These are phyloP conservation scores for Ophiostoma sp. DNA, from an alignment of 2,329 filamentous ascomycete species.

Conservation along the genomic window DNA sequence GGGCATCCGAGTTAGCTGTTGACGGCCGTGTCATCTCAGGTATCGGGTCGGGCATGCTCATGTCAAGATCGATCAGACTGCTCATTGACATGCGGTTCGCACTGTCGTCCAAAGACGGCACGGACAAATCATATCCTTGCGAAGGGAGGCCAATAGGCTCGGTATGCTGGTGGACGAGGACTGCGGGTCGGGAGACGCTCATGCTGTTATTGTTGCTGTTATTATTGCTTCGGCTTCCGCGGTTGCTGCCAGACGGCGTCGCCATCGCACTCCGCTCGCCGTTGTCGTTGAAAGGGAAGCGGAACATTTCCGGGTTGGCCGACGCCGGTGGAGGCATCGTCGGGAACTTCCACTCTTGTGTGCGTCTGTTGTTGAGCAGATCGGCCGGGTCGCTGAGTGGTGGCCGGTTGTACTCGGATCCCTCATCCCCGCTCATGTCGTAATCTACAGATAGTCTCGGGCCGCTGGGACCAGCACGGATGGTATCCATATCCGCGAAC, in stretches of 20 bases:
- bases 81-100: slow-evolving; percentile 34
- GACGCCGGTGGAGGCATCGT: slow-evolving; percentile 44
- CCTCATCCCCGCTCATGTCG: slow-evolving; percentile 44
- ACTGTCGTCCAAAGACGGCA: slow-evolving; percentile 24
- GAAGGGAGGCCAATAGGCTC: slow-evolving; percentile 40
- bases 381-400: slow-evolving; percentile 56
- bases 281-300: slow-evolving; percentile 39
- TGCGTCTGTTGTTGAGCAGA: slow-evolving; percentile 37
- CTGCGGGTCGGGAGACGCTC: slow-evolving; percentile 27
- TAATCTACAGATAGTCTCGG: slow-evolving; percentile 46
- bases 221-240: slow-evolving; percentile 16
- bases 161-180: slow-evolving; percentile 41
- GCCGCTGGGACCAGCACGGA: slow-evolving; percentile 40
- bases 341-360: slow-evolving; percentile 51
- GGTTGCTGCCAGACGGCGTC: slow-evolving; percentile 18
- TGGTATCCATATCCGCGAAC: slow-evolving; percentile 58
- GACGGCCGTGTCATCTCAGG: slow-evolving; percentile 51
- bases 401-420: slow-evolving; percentile 40
- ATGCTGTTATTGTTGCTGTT: slow-evolving; percentile 21
- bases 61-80: slow-evolving; percentile 37
- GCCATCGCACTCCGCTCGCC: slow-evolving; percentile 9
- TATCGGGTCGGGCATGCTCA: slow-evolving; percentile 40
- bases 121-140: slow-evolving; percentile 35
- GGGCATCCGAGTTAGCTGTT: slow-evolving; percentile 55
- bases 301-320: slow-evolving; percentile 43